Percentiles rank a stretch among this genome's conserved stretches.
Evolutionary conservation across 2,329 filamentous ascomycete species (phyloP).

Genomic region (Botrytis fragariae): DNA sequence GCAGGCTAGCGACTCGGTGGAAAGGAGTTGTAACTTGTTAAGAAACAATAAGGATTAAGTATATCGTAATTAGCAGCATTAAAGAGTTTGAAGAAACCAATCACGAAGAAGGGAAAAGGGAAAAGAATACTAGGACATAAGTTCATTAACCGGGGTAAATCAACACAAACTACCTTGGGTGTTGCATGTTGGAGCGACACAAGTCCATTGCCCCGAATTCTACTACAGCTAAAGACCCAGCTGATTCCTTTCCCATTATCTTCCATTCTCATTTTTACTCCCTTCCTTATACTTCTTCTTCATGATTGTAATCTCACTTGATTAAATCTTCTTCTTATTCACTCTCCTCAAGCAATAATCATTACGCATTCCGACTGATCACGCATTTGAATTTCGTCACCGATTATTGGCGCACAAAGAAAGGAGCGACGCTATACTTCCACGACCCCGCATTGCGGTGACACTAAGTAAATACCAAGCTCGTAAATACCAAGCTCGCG

Average conservation of each 20-base stretch:
- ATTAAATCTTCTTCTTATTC: background rate
- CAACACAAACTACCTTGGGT: constrained; percentile 11
- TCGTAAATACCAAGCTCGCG: background rate
- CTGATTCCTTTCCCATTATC: constrained; percentile 6
- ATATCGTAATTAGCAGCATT: background rate
- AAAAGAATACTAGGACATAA: background rate
- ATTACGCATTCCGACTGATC: background rate
- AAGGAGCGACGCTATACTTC: background rate
- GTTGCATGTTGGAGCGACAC: background rate
- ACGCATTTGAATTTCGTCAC: background rate
- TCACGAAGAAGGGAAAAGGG: background rate
- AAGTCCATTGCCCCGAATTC: constrained; percentile 6
- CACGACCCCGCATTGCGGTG: constrained; percentile 1
- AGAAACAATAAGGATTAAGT: background rate
- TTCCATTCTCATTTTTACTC: background rate
- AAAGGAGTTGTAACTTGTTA: background rate
- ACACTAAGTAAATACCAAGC: background rate
- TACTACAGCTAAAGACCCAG: constrained; percentile 12
- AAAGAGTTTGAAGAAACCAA: background rate
- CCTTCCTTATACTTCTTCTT: background rate
- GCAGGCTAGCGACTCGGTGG: constrained; percentile 7
- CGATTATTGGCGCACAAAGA: background rate
- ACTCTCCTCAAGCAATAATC: background rate
- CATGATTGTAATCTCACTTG: background rate
- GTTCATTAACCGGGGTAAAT: constrained; percentile 6